A percentile compares a stretch with the other conserved stretches of the same genome.
Evolutionary conservation across 345 rosid species (phyloP).

Genomic region (Eucalyptus decipiens): DNA sequence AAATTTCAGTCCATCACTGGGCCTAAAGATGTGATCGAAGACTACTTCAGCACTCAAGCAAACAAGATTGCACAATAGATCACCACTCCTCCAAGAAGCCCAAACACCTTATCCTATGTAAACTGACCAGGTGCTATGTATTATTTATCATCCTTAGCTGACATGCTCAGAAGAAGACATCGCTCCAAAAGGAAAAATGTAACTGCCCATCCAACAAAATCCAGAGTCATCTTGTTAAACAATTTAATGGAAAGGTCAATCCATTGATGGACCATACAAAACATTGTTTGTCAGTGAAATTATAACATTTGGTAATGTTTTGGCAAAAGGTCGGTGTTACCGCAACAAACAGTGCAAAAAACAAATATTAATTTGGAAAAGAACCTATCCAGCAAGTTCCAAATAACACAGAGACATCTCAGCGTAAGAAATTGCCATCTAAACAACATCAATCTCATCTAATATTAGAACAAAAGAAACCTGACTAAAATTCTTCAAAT

Average conservation of each 20-base stretch:
- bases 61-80: too few species aligned
- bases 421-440: background rate
- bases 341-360: background rate
- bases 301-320: background rate
- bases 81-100: too few species aligned
- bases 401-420: background rate
- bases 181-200: background rate
- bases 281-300: background rate
- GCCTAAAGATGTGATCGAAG: too few species aligned
- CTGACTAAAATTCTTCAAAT: background rate
- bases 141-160: too few species aligned
- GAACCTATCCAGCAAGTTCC: background rate
- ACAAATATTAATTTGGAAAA: background rate
- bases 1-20: background rate
- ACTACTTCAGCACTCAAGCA: too few species aligned
- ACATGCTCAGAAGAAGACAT: too few species aligned
- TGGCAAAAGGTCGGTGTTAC: background rate
- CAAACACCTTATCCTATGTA: too few species aligned
- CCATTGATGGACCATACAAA: background rate
- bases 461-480: background rate
- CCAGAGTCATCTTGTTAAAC: background rate
- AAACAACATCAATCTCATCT: background rate
- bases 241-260: background rate
- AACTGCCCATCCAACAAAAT: too few species aligned
- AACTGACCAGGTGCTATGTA: too few species aligned